Conservation (phyloP, 108 stramenopile species). For the Nitzschia inconspicua region DNA sequence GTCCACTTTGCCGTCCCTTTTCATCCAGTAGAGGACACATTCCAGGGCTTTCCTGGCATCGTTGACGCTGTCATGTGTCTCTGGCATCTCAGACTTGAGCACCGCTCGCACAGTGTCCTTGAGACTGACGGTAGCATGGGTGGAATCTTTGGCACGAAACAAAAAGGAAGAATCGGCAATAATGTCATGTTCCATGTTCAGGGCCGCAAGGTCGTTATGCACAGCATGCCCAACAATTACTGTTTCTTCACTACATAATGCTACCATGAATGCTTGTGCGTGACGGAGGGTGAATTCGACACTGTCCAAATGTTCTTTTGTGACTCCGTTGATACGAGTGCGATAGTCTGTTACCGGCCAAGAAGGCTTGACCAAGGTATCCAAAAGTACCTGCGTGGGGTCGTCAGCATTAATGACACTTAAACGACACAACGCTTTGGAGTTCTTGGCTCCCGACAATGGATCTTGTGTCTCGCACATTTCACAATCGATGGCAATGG, state of each 20-base stretch:
- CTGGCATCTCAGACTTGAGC: conserved; percentile 71
- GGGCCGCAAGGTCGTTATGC: conserved; percentile 85
- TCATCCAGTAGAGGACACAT: conserved; percentile 46
- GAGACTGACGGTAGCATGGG: conserved; percentile 52
- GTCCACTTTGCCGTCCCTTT: conserved; percentile 57
- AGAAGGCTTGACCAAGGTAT: conserved; percentile 90
- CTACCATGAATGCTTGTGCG: conserved; percentile 91
- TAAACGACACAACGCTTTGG: conserved; percentile 88
- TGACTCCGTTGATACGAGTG: conserved; percentile 90
- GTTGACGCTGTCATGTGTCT: conserved; percentile 85
- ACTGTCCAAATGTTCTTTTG: conserved; percentile 67
- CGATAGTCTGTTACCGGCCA: conserved; percentile 91
- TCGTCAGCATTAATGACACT: conserved; percentile 86
- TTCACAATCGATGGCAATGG: conserved; percentile 97
- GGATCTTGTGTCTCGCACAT: conserved; percentile 96
- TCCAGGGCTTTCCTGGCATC: conserved; percentile 74
- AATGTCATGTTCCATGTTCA: conserved; percentile 82
- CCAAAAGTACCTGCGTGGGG: conserved; percentile 83
- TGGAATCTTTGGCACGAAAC: conserved; percentile 53
- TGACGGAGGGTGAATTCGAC: conserved; percentile 90
- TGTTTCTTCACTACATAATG: conserved; percentile 88
- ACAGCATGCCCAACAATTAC: conserved; percentile 94
- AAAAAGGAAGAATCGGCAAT: conserved; percentile 87
- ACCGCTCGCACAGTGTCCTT: conserved; percentile 65
- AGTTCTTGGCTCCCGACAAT: conserved; percentile 62